Conservation (phyloP, 768 basidiomycete species). For the Pleurotus tuoliensis region DNA sequence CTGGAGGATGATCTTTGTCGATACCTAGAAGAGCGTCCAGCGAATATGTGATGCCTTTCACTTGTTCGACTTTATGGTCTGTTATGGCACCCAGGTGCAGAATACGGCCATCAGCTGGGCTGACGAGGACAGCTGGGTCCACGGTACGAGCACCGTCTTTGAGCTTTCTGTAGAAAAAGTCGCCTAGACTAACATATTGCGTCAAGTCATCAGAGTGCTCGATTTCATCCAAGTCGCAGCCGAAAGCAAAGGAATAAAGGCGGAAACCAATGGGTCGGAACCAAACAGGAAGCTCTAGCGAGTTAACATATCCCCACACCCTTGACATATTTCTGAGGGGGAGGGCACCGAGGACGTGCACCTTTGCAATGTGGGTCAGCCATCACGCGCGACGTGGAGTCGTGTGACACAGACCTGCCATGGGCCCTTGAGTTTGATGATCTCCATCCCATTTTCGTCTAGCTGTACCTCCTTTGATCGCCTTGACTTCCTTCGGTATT, state of each 20-base stretch:
- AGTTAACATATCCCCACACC: constrained; percentile 95
- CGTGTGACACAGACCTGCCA: constrained; percentile 69
- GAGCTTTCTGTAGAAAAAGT: constrained; percentile 91
- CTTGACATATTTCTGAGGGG: constrained; percentile 95
- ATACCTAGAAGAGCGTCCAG: constrained; percentile 89
- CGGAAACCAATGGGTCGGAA: constrained; percentile 87
- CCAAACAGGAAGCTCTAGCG: constrained; percentile 91
- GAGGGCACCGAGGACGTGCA: constrained; percentile 94
- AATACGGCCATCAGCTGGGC: constrained; percentile 91
- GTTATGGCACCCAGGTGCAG: constrained; percentile 88
- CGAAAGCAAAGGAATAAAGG: constrained; percentile 84
- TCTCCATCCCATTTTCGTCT: constrained; percentile 79
- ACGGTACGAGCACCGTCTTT: constrained; percentile 82
- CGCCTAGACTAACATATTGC: constrained; percentile 84
- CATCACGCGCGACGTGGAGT: neutral
- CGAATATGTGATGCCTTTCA: constrained; percentile 97
- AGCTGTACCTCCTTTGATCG: constrained; percentile 65
- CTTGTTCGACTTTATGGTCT: constrained; percentile 83
- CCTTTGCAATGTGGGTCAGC: constrained; percentile 37
- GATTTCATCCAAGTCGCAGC: constrained; percentile 91
- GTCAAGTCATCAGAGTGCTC: constrained; percentile 66
- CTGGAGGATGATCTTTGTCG: constrained; percentile 46
- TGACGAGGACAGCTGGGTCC: constrained; percentile 73
- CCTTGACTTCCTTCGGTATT: constrained; percentile 60
- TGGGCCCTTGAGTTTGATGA: constrained; percentile 80